Conservation (phyloP, 768 basidiomycete species). For the Dacryopinax spathularia region DNA sequence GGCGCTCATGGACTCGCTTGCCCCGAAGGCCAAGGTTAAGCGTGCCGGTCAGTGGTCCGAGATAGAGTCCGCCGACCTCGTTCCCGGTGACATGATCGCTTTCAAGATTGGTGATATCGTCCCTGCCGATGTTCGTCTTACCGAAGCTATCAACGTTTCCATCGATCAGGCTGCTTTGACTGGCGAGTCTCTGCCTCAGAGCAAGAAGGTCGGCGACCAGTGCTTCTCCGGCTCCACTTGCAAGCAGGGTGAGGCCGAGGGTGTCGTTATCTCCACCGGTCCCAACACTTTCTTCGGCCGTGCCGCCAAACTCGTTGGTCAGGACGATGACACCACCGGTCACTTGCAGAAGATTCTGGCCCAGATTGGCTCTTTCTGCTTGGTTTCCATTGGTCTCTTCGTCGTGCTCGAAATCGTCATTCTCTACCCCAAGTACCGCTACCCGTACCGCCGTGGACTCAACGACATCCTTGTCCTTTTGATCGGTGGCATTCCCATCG, state of each 20-base stretch:
- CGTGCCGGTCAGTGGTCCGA: slow-evolving; percentile 75
- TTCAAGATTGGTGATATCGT: slow-evolving; percentile 99
- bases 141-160: slow-evolving; percentile 91
- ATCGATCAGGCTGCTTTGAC: slow-evolving; percentile 98
- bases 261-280: slow-evolving; percentile 95
- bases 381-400: slow-evolving; percentile 91
- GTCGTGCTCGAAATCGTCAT: slow-evolving; percentile 87
- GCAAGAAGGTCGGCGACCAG: slow-evolving; percentile 88
- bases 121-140: slow-evolving; percentile 93
- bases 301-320: slow-evolving; percentile 91
- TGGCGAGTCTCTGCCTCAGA: slow-evolving; percentile 86
- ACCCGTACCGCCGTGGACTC: slow-evolving; percentile 83
- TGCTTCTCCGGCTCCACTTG: slow-evolving; percentile 99
- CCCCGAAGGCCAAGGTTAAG: slow-evolving; percentile 91
- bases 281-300: slow-evolving; percentile 98
- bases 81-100: slow-evolving; percentile 88
- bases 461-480: slow-evolving; percentile 96
- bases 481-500: slow-evolving; percentile 99
- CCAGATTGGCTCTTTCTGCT: slow-evolving; percentile 94
- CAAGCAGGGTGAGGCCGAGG: slow-evolving; percentile 98
- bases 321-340: slow-evolving; percentile 94
- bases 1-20: slow-evolving; percentile 97
- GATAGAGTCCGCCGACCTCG: slow-evolving; percentile 77
- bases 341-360: slow-evolving; percentile 98
- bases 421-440: slow-evolving; percentile 84